Base-by-base conservation (phyloP, 176 grass and related monocot species). In the Themeda triandra region DNA sequence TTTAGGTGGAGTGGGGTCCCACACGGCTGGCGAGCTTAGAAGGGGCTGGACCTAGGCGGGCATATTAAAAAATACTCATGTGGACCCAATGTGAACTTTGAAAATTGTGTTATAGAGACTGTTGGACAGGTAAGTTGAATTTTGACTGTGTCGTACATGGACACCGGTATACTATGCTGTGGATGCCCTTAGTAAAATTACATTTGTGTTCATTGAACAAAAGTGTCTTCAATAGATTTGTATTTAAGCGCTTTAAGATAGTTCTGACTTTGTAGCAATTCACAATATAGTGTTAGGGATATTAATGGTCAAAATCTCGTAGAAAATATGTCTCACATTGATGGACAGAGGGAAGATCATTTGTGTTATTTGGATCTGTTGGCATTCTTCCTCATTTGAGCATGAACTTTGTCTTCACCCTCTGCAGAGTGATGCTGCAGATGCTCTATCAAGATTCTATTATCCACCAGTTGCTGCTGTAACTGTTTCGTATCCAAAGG, bases 401-500 rank as follows among this genome's bases (percentile, higher is more conserved):
- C 33, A 82, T 79, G 66, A 37, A 79, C 72, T n/a, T 62, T 89
- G 10, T 56, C 17, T 75, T 46, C 19, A 0, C 36, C 46, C 12
- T 56, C 42, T 69, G 44, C 84, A 96, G 93, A 84, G 48, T 37
- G 93, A 92, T 79, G 96, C 91, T 51, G 93, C 91, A 35, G 91
- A 96, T 90, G 89, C 87, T 46, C 89, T 96, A 32, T 94, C 93
- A 83, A 95, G 82, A 85, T 91, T 99, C 67, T 94, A 92, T 92
- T 96, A 99, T 73, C 93, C 96, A 63, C 93, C 96, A 68, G 96
- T 99, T 82, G 96, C 96, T 69, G 96, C 93, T 71, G 96, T 99
- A 76, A 89, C 96, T 40, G 21, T 99, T 84, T 95, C 96, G 62
- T 99, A 99, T 91, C 84, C 88, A 42, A 92, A 89, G 79, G 89